phyloP scores from a whole-genome alignment of 2,329 filamentous ascomycete species.

The Diaporthe caulivora region DNA sequence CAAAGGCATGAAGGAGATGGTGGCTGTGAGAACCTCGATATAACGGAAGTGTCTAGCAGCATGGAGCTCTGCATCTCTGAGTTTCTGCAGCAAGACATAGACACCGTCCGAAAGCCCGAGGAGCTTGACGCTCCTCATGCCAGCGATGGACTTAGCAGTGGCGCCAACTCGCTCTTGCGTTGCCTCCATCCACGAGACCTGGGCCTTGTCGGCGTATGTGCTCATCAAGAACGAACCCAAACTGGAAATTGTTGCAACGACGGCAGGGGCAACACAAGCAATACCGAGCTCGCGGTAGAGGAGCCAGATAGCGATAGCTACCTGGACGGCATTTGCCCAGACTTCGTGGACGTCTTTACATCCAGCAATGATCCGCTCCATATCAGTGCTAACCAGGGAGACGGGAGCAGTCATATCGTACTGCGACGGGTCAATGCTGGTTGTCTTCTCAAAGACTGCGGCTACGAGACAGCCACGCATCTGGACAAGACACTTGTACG shows the following conservation, averaged over 20 bases:
- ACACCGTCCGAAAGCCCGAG: background rate
- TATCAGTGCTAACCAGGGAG: slow-evolving; percentile 51
- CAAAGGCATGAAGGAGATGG: background rate
- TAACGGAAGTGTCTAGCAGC: background rate
- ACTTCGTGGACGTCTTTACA: slow-evolving; percentile 46
- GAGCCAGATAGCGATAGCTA: slow-evolving; percentile 41
- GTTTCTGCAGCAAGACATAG: background rate
- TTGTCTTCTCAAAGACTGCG: slow-evolving; percentile 50
- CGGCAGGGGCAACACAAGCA: slow-evolving; percentile 39
- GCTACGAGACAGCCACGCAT: slow-evolving; percentile 46
- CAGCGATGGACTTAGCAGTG: background rate
- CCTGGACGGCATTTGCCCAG: slow-evolving; percentile 42
- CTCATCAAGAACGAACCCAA: background rate
- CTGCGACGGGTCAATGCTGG: background rate
- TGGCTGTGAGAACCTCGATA: slow-evolving; percentile 2
- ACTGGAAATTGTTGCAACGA: background rate
- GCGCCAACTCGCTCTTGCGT: slow-evolving; percentile 1
- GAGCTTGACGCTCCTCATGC: slow-evolving; percentile 3
- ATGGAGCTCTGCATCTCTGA: slow-evolving; percentile 2
- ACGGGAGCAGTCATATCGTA: slow-evolving; percentile 41
- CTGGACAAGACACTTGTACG: slow-evolving; percentile 48
- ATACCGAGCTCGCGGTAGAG: slow-evolving; percentile 40
- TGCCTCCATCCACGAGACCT: slow-evolving; percentile 10
- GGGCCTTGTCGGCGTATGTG: slow-evolving; percentile 1
- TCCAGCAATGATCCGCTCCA: slow-evolving; percentile 46